Conservation (phyloP, 495 filamentous ascomycete species). For the Lophium mytilinum region DNA sequence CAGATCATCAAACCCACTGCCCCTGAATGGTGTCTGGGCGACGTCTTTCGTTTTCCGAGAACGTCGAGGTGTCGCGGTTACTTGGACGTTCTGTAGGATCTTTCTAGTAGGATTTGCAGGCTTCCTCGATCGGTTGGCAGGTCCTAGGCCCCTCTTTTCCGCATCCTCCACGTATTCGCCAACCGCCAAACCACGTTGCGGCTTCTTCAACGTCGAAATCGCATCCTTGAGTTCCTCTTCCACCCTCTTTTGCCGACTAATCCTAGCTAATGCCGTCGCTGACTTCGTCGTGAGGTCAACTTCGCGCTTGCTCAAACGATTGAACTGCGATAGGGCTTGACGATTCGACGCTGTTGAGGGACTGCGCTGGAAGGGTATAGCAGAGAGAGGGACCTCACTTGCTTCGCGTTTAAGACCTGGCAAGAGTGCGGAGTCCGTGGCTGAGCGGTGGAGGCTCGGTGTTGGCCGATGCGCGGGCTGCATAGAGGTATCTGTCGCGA, state of each 20-base stretch:
- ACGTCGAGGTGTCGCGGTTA: conserved; percentile 30
- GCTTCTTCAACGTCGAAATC: conserved; percentile 74
- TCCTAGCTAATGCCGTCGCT: conserved; percentile 53
- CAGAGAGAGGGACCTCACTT: conserved; percentile 51
- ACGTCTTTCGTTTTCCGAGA: conserved; percentile 11
- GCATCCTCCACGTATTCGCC: conserved; percentile 63
- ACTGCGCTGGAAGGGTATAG: conserved; percentile 38
- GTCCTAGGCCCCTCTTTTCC: conserved; percentile 48
- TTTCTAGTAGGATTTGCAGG: conserved; percentile 59
- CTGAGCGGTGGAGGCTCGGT: conserved; percentile 57
- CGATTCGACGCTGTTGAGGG: conserved; percentile 30
- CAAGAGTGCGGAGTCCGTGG: conserved; percentile 48
- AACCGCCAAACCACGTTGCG: conserved; percentile 71
- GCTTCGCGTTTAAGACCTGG: conserved; percentile 55
- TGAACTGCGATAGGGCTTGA: conserved; percentile 27
- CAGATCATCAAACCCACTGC: neutral
- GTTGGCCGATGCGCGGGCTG: conserved; percentile 29
- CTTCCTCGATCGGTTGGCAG: conserved; percentile 32
- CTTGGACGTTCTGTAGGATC: conserved; percentile 34
- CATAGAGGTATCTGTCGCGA: conserved; percentile 55
- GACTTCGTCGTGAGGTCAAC: conserved; percentile 55
- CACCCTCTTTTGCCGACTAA: conserved; percentile 64
- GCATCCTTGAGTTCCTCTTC: conserved; percentile 77
- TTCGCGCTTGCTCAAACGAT: conserved; percentile 56
- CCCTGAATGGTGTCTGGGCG: conserved; percentile 14